Evolutionary conservation across 148 eudicot species (phyloP), one percentile per base, ranked within the genome.

Genomic region (Vaccinium myrtillus): DNA sequence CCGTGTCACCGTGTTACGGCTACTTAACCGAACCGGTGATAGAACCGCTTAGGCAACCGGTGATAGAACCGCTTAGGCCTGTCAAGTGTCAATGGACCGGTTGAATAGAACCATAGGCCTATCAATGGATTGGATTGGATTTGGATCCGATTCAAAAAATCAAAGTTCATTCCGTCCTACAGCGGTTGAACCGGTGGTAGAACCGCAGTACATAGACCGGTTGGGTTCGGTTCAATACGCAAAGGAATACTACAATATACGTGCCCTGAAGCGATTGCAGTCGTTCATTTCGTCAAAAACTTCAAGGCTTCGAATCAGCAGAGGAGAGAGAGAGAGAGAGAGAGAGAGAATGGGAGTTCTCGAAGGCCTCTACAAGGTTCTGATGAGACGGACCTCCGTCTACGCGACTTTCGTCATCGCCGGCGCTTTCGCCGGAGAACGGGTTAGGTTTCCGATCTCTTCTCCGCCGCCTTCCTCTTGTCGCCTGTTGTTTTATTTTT

Each of bases 391-490:
- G 6, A 94, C 87, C 82, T 89, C 98, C 82, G 87, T 94, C 87
- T 93, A 93, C 81, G 98, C 89, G 89, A 94, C 98, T 14, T 94
- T 94, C 89, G 90, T 94, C 87, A 92, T 94, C 91, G 92, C 91
- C 85, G 95, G 98, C 58, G 95, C 98, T 77, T 92, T 93, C 81
- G 27, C 85, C 83, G 98, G 93, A 70, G 98, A 94, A 90, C 90
- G 95, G 87, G 95, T 87, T 11, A 71, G 86, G 16, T 11, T 79
- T 77, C 73, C 9, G 46, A 50, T 14, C 70, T 80, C n/a, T 53
- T 78, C 16, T 16, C 23, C 8, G 16, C 27, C 12, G 4, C 25
- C 39, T 36, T 16, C 61, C n/a, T 50, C 23, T 65, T 13, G 8
- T 67, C 15, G 39, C 4, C 36, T 27, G 5, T 25, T 12, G 36